Evolutionary conservation across 768 basidiomycete species (phyloP), one percentile per base, ranked within the genome.

Genomic region (Amanita pallidorosea): DNA sequence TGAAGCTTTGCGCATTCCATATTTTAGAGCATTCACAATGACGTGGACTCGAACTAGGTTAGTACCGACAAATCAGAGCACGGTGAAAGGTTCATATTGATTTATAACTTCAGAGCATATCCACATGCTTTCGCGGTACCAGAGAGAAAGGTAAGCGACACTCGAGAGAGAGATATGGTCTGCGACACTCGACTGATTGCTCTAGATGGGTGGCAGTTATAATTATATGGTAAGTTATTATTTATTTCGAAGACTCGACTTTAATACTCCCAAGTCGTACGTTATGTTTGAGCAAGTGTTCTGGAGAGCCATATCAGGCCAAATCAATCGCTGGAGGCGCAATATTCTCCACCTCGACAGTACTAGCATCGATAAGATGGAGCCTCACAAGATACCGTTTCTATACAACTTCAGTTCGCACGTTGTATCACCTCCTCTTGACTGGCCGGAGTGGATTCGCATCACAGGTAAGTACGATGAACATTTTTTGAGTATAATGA

Each of bases 371-470:
- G 96, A 98, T 66, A 92, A 84, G 67, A 88, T 98, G 82, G 92
- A 96, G 62, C 89, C 89, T 33, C 93, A 98, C 69, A 96, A 94
- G 69, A 89, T 95, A 45, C 95, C 95, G 2, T 99, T 98, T 71
- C 66, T 99, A 27, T 99, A 99, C 67, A 98, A 97, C 65, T 98
- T 98, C 63, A 94, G 90, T 60, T 89, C 93, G 1, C 73, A 79
- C 27, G 75, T 91, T 42, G 90, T 98, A 12, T 93, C 94, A 6
- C 90, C 86, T 23, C 95, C 95, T 3, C 68, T 98, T 50, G 95
- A 99, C 64, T 99, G 96, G 96, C 91, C 93, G 4, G 95, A 99
- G 65, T 97, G 94, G 92, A 97, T 98, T 55, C 85, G 88, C 37
- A 80, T 94, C 1, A 92, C 92, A 54, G 90, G 89, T 87, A 57